Conservation (phyloP, 2,329 filamentous ascomycete genomes). For the Phaeophleospora eucalypticola region DNA sequence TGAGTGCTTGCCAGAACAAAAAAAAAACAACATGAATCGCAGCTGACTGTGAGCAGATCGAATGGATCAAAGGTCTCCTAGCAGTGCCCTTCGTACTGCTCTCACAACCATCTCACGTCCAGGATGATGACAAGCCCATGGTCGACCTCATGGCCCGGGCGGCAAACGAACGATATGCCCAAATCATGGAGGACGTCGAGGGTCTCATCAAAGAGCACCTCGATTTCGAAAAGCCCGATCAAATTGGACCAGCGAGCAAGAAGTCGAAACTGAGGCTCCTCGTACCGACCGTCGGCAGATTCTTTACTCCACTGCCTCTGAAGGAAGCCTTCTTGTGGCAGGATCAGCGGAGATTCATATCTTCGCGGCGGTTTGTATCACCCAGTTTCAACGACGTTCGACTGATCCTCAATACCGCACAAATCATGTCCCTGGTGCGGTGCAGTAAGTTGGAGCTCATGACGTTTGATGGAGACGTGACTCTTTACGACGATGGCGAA, state of each 20-base stretch:
- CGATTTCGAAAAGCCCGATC: constrained; percentile 60
- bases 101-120: constrained; percentile 86
- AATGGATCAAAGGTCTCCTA: constrained; percentile 83
- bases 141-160: constrained; percentile 66
- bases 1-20: constrained; percentile 47
- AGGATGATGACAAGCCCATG: constrained; percentile 62
- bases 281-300: constrained; percentile 84
- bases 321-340: constrained; percentile 90
- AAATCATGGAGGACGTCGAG: constrained; percentile 94
- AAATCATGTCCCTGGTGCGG: constrained; percentile 83
- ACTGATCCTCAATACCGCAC: constrained; percentile 88
- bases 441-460: constrained; percentile 72
- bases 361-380: constrained; percentile 84
- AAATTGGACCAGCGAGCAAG: constrained; percentile 3
- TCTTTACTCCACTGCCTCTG: constrained; percentile 83
- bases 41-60: constrained; percentile 32
- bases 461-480: constrained; percentile 97
- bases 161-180: constrained; percentile 82
- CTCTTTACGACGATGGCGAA: constrained; percentile 79
- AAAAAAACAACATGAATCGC: no score
- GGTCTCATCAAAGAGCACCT: constrained; percentile 89
- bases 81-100: constrained; percentile 96
- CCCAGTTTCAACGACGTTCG: constrained; percentile 97
- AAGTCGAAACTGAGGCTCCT: constrained; percentile 87
- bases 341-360: constrained; percentile 80